Evolutionary conservation across 2,329 filamentous ascomycete genomes (phyloP).

Genomic region (Myriangium duriaei): DNA sequence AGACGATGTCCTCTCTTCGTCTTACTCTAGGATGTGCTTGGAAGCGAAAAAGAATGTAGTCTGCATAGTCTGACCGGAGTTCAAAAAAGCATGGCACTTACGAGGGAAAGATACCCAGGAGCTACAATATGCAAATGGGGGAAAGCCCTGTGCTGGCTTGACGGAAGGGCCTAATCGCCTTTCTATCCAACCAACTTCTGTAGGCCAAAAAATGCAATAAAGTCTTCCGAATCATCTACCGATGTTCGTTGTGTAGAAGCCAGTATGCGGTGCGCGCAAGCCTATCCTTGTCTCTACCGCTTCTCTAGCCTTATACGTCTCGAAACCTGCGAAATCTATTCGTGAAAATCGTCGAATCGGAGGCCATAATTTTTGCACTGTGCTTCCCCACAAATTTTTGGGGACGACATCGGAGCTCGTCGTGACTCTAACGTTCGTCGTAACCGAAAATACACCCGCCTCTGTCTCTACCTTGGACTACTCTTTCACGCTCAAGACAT

Average conservation of each 20-base stretch:
- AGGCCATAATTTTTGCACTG: neutral
- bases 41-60: neutral
- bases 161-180: constrained; percentile 83
- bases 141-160: constrained; percentile 95
- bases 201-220: constrained; percentile 1
- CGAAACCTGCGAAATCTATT: too few relatives aligned
- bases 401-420: constrained; percentile 8
- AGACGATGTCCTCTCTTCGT: constrained; percentile 23
- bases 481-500: too few relatives aligned
- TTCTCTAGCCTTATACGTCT: too few relatives aligned
- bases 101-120: constrained; percentile 98
- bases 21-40: too few relatives aligned
- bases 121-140: constrained; percentile 48
- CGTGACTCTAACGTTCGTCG: constrained; percentile 9
- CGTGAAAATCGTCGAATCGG: too few relatives aligned
- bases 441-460: too few relatives aligned
- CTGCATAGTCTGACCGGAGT: constrained; percentile 4
- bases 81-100: constrained; percentile 63
- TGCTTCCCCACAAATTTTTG: constrained; percentile 9
- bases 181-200: constrained; percentile 35
- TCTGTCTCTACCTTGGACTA: too few relatives aligned
- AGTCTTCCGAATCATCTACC: too few relatives aligned
- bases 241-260: too few relatives aligned
- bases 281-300: too few relatives aligned
- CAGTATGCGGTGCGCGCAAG: too few relatives aligned